Evolutionary conservation across 805 yeast species (phyloP), one percentile per base, ranked within the genome.

Genomic region (Yueomyces sp.): DNA sequence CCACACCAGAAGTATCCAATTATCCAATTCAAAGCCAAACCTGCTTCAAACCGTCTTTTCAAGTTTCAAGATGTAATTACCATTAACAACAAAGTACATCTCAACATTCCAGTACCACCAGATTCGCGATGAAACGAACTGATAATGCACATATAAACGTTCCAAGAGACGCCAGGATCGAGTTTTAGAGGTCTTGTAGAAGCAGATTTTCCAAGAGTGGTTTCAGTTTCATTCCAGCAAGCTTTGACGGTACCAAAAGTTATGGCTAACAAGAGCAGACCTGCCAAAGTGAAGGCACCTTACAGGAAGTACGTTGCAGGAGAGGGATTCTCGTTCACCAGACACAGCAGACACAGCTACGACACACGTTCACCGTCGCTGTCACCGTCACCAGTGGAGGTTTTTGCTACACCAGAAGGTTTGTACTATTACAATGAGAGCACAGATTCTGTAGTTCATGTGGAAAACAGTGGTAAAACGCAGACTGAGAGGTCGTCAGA

Each of bases 221-320:
- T 19, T 19, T 19, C 19, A 19, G 19, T 19, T 19, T 19, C 19
- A 19, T 19, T 19, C 19, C 19, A 19, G 19, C 19, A 19, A 19
- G 19, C 19, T 31, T 11, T 31, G 11, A 8, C 34, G 11, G 11
- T 31, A 31, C 11, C 34, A 31, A n/a, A 29, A 37, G 38, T 40
- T 44, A 87, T 87, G 80, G 96, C 87, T 33, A 87, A 87, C 64
- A 87, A 86, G 62, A 66, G 88, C 55, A 73, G 96, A 59, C 87
- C 95, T 8, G 82, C 81, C 69, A 82, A 87, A 69, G 68, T 73
- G 40, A 78, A 80, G 49, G 86, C 87, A 44, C 87, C 88, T 4
- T 87, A 84, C 64, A 72, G 78, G 61, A 74, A 80, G 60, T 85
- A 85, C 59, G 86, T 74, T 6, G 76, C 73, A 7, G 69, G 68